Evolutionary conservation across 2,329 filamentous ascomycete species (phyloP), one percentile per base, ranked within the genome.

Genomic region (Chaetomium strumarium): DNA sequence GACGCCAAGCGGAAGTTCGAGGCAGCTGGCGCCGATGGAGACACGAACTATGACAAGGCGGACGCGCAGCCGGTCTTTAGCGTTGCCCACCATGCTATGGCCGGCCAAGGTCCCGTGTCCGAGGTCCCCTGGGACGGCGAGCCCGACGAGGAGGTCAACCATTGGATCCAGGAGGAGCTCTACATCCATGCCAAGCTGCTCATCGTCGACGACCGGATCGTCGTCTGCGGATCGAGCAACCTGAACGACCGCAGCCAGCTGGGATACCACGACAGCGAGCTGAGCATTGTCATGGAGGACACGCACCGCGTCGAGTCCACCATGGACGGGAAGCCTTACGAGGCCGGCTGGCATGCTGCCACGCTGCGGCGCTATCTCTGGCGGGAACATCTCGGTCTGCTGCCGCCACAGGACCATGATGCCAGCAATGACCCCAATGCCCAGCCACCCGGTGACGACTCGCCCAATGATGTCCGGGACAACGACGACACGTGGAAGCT

Each of bases 111-210:
- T 67, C 80, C 66, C 73, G 77, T 76, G 70, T 81, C 63, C 3
- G 83, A 88, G 10, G 88, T 95, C 67, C 63, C 72, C 1, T 96
- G 90, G 88, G 85, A 91, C 14, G 86, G 88, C 14, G 74, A 86
- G 3, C 72, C 82, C 0, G 80, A 92, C 60, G 80, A 81, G 1
- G 93, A 97, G 68, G 86, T 90, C 52, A 79, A 86, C 49, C 89
- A 95, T 66, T 95, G 93, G 75, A 85, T 97, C 54, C 92, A 96
- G 66, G 93, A 99, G 67, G 92, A 99, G 68, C 79, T 97, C 2
- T 99, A 99, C 67, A 85, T 97, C 44, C 93, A 99, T 68, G 87
- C 84, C 29, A 99, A 97, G 72, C 77, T 96, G 34, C 78, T 93
- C 60, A 92, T 96, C 60, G 86, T 86, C 1, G 91, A 97, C 65